Base-by-base conservation (phyloP, 2,329 filamentous ascomycete genomes). In the Fusarium liriodendri region DNA sequence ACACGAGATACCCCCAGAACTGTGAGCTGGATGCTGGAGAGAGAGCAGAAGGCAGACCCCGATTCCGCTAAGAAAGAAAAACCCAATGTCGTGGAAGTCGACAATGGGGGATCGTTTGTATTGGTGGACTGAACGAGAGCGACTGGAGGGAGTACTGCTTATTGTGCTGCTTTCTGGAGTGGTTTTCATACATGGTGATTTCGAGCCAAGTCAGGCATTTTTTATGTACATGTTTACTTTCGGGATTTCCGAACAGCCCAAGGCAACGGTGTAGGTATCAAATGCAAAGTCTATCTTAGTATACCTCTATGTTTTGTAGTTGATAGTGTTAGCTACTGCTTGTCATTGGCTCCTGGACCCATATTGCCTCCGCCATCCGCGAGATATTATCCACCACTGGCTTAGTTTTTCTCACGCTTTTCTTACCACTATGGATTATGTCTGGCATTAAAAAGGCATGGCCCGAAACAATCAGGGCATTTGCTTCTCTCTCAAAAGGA, bases 1-100 rank as follows among this genome's bases (percentile, higher is more conserved):
- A 70, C 68, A 3, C 50, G 22, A 6, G 76, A 79, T 52, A 72
- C 64, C 0, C 42, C n/a, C 1, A 65, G 74, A 7, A 77, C 75
- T 5, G 27, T 79, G 0, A 62, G 72, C 4, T 78, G 74, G 76
- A 75, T 68, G 0, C 27, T 79, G 6, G 47, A 74, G 5, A 62
- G 77, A 20, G 76, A 79, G 40, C 22, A 25, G 1, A 74, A 70
- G 35, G 35, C 2, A 1, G 40, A 42, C 0, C 27, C 62, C 1
- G 3, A 9, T 2, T 45, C 38, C 13, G n/a, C 29, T 7, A 37
- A 64, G 1, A 37, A 29, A 1, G 52, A 67, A 4, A 27, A 13
- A 2, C 75, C 75, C 2, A 66, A 76, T 4, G 7, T 69, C 3
- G 59, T 66, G 8, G 59, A 62, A 20, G 58, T 77, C 8, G 47